Evolutionary conservation across 2,329 filamentous ascomycete species (phyloP), one percentile per base, ranked within the genome.

Genomic region (Clonostachys rhizophaga): DNA sequence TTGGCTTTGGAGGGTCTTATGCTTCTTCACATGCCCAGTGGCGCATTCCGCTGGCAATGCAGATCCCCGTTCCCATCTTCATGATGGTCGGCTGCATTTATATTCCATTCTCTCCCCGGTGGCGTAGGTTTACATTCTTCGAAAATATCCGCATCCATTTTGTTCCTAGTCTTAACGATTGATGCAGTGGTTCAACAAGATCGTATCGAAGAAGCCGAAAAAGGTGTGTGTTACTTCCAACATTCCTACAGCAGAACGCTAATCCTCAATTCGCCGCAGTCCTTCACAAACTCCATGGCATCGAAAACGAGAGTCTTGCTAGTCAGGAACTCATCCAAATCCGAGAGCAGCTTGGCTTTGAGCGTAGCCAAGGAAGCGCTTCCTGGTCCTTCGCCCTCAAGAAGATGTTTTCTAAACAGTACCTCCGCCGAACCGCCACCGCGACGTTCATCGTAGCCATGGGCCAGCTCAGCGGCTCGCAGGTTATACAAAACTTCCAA

Each of bases 401-500:
- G 7, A 9, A 20, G n/a, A 55, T 65, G 3, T 65, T 66, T 48
- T 58, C 55, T 1, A 50, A 46, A 13, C 51, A 57, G 41, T 63
- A 64, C 37, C 49, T 58, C 43, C 56, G 54, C 5, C 60, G 62
- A 13, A 55, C 57, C 2, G 47, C 58, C 1, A 47, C 60, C 2
- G 61, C 53, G 33, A 58, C 56, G 41, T 52, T 65, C 46, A 60
- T 60, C 10, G 55, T 62, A 44, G 56, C 58, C 20, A 59, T 65
- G 52, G 58, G 54, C 35, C 59, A 63, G 47, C 55, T 66, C 11
- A 58, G 54, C 8, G 61, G 60, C 12, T 56, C 57, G 13, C 50
- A 52, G 16, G 52, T 61, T 16, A 60, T 65, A 18, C 62, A 65
- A 44, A 65, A 63, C 49, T 66, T 58, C 48, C 62, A 66, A 41